Base-by-base conservation (phyloP, 495 filamentous ascomycete species). In the Paragyromitra xinjiangensis region DNA sequence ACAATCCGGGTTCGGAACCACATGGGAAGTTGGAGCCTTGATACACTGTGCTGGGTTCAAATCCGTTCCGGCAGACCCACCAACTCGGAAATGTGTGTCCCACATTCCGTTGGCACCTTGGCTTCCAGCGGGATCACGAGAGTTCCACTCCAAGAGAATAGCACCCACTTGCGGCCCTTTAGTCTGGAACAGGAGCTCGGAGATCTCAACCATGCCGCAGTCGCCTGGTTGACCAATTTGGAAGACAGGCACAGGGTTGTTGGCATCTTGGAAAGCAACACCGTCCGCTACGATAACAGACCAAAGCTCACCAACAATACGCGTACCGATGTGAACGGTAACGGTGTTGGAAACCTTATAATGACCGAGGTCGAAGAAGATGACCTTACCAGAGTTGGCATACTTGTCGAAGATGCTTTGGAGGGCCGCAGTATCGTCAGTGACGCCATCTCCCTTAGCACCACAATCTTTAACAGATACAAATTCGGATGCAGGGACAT, bases 341-440 rank as follows among this genome's bases (percentile, higher is more conserved):
- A 98, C 85, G 0, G 94, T 97, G 72, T 91, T 87, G 63, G 91
- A 92, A 79, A 98, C 87, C 19, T 97, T 84, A 84, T 97, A 98
- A 34, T 92, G 90, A 63, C 95, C 95, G 81, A 96, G 92, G 83
- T 97, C 93, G 81, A 98, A 95, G 87, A 94, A 98, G 65, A 97
- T 87, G 66, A 98, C 85, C 64, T 96, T 89, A 3, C 84, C 75
- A 16, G 84, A 85, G 19, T 86, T 90, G 69, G 85, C 88, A 82
- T 95, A 87, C 50, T 96, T 87, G 42, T 92, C 84, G 61, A 85
- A 84, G 53, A 89, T 79, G 34, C 86, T 85, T 81, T 98, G 93
- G 80, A 98, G 88, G 44, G 87, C 88, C 0, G 84, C 86, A n/a
- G 90, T 91, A 75, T 93, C 91, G 76, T 93, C 91, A 34, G 90